phyloP scores from a whole-genome alignment of 192 early-diverging fungal species.

The Dissophora globulifera region DNA sequence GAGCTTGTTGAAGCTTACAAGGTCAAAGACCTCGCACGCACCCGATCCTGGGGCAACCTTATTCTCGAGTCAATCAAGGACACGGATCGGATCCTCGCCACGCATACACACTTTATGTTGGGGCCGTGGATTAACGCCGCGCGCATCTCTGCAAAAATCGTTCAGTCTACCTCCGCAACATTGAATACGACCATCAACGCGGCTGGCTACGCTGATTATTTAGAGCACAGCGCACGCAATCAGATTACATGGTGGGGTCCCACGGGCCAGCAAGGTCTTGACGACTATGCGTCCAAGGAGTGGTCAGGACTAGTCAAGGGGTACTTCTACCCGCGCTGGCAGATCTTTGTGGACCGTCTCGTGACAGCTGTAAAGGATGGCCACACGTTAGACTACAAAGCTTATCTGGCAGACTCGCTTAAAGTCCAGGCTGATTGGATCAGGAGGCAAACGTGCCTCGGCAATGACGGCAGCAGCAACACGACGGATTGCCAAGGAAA shows the following conservation, averaged over 20 bases:
- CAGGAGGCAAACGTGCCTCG: conserved; percentile 11
- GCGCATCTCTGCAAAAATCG: conserved; percentile 11
- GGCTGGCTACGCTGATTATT: conserved; percentile 18
- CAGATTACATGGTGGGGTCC: conserved; percentile 52
- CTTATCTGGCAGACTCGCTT: conserved; percentile 16
- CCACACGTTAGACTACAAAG: conserved; percentile 5
- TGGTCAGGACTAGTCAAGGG: conserved; percentile 36
- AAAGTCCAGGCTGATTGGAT: conserved; percentile 15
- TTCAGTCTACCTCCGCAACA: not conserved
- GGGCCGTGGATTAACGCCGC: conserved; percentile 38
- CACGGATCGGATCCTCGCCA: conserved; percentile 27
- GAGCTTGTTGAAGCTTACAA: conserved; percentile 35
- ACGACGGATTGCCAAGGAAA: not conserved
- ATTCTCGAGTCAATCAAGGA: conserved; percentile 18
- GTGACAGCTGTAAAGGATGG: conserved; percentile 10
- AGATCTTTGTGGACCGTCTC: conserved; percentile 26
- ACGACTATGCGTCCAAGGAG: conserved; percentile 41
- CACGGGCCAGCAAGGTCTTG: conserved; percentile 6
- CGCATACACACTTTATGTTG: conserved; percentile 40
- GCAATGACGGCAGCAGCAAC: not conserved
- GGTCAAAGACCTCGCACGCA: conserved; percentile 14
- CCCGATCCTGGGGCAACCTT: conserved; percentile 1
- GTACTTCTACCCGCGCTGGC: conserved; percentile 37
- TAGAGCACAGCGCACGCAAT: conserved; percentile 32
- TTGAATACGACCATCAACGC: too few relatives aligned